Base-by-base conservation (phyloP, 73 alveolate species). In the Uronychia binucleata region DNA sequence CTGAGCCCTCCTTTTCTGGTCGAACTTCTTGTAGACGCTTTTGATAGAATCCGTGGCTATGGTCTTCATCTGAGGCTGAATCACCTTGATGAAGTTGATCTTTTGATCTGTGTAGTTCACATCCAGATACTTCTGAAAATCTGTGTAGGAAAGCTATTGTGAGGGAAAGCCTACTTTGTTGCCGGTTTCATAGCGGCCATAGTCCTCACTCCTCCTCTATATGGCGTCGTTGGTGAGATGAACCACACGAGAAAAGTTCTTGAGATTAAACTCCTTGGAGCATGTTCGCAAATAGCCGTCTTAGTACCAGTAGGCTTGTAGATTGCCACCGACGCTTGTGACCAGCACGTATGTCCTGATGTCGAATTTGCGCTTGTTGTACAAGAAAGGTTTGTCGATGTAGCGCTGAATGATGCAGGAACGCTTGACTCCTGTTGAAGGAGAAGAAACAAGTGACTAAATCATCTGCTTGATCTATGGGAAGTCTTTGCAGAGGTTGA, bases 151-250 rank as follows among this genome's bases (percentile, higher is more conserved):
- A 77, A 46, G 67, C n/a, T n/a, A n/a, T n/a, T n/a, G n/a, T n/a
- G n/a, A n/a, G n/a, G n/a, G n/a, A n/a, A n/a, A 93, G 84, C n/a
- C n/a, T n/a, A n/a, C n/a, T 88, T 93, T 94, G 79, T 93, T 93
- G 32, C 98, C 98, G 1, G 81, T 35, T 82, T 93, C 98, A 79
- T 86, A 93, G 86, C 82, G 80, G 79, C 94, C 96, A 91, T 91
- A 93, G 30, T 89, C 91, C 78, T 91, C 94, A 79, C 95, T 75
- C 33, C 86, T 86, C 87, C 91, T 93, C 84, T 93, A 89, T 28
- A 93, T 85, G 30, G 98, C 94, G 83, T 93, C 93, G 91, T 93
- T 93, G 14, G 98, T 93, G 34, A 93, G 84, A 91, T 93, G 98
- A 29, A 93, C 86, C 79, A 85, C 83, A 76, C 85, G 77, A 91